Conservation (phyloP, 73 alveolate species). For the Stentor coeruleus region DNA sequence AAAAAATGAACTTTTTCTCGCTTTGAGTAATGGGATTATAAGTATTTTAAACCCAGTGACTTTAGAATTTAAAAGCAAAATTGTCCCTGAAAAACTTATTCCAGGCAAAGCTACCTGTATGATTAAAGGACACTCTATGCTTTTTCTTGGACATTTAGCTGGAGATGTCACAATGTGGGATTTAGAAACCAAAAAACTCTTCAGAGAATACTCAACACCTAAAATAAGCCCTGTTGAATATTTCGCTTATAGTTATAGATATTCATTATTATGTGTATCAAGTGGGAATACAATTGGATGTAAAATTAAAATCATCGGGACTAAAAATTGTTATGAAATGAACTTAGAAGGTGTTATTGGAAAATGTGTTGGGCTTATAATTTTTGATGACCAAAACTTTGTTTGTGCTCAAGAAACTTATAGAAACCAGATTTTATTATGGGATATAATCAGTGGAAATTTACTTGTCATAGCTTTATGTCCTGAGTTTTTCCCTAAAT, state of each 20-base stretch:
- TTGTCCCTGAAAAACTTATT: background rate
- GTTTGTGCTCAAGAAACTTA: background rate
- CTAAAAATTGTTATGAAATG: background rate
- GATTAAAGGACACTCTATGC: background rate
- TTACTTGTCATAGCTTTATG: background rate
- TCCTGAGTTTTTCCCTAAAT: background rate
- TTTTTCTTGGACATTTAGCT: background rate
- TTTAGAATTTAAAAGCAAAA: background rate
- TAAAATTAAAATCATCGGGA: background rate
- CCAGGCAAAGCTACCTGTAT: background rate
- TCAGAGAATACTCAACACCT: background rate
- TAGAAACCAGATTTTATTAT: background rate
- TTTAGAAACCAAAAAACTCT: background rate
- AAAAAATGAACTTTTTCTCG: background rate
- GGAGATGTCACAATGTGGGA: background rate
- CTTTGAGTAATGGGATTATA: background rate
- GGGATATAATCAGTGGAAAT: conserved; percentile 14
- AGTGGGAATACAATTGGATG: background rate
- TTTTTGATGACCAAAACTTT: background rate
- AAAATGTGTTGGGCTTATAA: background rate
- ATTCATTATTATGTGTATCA: background rate
- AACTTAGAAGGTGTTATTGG: conserved; percentile 1
- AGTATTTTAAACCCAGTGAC: background rate
- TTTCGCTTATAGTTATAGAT: background rate
- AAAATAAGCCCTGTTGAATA: background rate